Base-by-base conservation (phyloP, 116 monocot species). In the Phalaenopsis hybrid region DNA sequence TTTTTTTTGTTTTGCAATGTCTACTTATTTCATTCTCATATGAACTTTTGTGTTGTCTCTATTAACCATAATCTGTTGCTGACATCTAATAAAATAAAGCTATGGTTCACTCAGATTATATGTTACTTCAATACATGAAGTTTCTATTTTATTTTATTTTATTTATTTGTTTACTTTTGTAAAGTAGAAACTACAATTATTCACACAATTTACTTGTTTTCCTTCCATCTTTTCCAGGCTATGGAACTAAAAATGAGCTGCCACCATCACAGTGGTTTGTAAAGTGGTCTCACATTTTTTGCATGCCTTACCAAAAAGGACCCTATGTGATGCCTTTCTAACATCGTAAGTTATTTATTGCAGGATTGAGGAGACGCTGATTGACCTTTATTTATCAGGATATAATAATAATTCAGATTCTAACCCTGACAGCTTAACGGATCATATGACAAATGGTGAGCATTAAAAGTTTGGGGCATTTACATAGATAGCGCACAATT, bases 281-380 rank as follows among this genome's bases (percentile, higher is more conserved):
- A 45, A 46, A 75, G 34, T 75, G 46, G 17, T 46, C 45, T n/a
- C 75, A 5, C 46, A 15, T 15, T 73, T 41, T 41, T 33, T 57
- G 16, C 41, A 5, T 57, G 16, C 41, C 8, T 67, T 8, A 23
- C 43, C 45, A 78, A 85, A 77, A 63, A 67, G 77, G 5, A 44
- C 11, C 23, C 58, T 76, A 2, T 77, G 2, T 33, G 16, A 63
- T 10, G 21, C 16, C n/a, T 15, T 43, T 31, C 59, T 84, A 75
- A 75, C 46, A n/a, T 75, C 46, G 46, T 75, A 46, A n/a, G 55
- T 45, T 75, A n/a, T n/a, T n/a, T 33, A 45, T 20, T 89, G 52
- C 89, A 96, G 96, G 96, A 75, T 96, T 81, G 96, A 96, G 79
- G 96, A 96, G 80, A 91, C 91, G 9, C 84, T 96, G 17, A 94